Evolutionary conservation across 148 eudicot genomes (phyloP).

Genomic region (Rhododendron williamsianum): DNA sequence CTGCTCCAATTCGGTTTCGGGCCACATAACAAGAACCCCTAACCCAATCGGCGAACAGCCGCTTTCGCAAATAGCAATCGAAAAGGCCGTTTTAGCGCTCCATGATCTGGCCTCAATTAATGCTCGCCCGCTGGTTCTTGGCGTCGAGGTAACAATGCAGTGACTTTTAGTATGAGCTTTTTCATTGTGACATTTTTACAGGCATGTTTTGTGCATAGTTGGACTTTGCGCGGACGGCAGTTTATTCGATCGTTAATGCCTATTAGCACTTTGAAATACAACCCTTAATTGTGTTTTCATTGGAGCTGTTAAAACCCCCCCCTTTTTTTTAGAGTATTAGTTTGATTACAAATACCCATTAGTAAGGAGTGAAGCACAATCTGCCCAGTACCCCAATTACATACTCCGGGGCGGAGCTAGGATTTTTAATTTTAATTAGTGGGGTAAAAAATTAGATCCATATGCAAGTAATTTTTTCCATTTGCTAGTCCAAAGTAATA

Average conservation of each 20-base stretch:
- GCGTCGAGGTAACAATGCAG: slow-evolving; percentile 10
- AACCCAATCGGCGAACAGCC: slow-evolving; percentile 39
- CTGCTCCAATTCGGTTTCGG: neutral
- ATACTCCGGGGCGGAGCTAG: neutral
- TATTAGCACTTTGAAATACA: neutral
- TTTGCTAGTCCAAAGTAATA: neutral
- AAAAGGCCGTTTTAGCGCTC: slow-evolving; percentile 29
- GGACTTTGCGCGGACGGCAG: neutral
- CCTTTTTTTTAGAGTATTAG: neutral
- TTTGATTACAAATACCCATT: neutral
- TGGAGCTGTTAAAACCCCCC: neutral
- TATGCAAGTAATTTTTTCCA: neutral
- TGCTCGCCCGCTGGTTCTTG: slow-evolving; percentile 43
- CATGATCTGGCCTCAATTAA: slow-evolving; percentile 28
- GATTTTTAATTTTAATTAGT: no score
- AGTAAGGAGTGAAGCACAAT: neutral
- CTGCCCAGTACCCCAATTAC: neutral
- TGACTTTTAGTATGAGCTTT: neutral
- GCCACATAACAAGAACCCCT: neutral
- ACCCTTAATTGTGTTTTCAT: neutral
- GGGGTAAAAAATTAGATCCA: neutral
- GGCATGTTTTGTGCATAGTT: neutral
- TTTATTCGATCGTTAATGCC: neutral
- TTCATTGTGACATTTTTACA: neutral
- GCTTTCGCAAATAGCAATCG: slow-evolving; percentile 52